Evolutionary conservation across 192 early-diverging fungal species (phyloP).

Genomic region (Linnemannia hyalina): DNA sequence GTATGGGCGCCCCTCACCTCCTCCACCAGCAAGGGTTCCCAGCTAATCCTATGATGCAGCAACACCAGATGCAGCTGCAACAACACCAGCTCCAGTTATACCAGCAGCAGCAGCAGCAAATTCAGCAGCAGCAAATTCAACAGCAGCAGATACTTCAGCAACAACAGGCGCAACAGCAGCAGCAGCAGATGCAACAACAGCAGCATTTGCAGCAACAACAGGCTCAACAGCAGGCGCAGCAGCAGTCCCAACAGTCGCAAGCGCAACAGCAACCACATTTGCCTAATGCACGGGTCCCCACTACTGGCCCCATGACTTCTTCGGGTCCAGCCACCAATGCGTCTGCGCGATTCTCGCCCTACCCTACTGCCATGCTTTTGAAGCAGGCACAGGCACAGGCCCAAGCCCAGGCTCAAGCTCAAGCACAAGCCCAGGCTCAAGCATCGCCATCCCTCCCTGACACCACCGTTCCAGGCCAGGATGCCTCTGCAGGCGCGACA

Average conservation of each 20-base stretch:
- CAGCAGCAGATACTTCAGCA: slow-evolving; percentile 45
- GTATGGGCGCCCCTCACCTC: slow-evolving; percentile 36
- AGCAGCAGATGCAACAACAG: slow-evolving; percentile 36
- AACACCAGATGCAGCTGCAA: slow-evolving; percentile 36
- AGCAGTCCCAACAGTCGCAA: slow-evolving; percentile 40
- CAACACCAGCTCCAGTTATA: slow-evolving; percentile 22
- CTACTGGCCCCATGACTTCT: slow-evolving; percentile 19
- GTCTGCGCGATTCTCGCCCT: slow-evolving; percentile 33
- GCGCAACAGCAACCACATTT: slow-evolving; percentile 33
- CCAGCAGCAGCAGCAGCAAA: slow-evolving; percentile 26
- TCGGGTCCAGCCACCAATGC: slow-evolving; percentile 28
- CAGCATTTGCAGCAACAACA: slow-evolving; percentile 23
- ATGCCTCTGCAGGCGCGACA: background rate
- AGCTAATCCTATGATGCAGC: slow-evolving; percentile 23
- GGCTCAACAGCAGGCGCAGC: slow-evolving; percentile 27
- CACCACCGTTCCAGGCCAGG: background rate
- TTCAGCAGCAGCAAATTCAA: slow-evolving; percentile 22
- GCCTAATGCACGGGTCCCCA: slow-evolving; percentile 12
- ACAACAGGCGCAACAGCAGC: slow-evolving; percentile 46
- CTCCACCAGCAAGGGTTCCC: slow-evolving; percentile 32
- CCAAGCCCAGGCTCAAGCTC: slow-evolving; percentile 18
- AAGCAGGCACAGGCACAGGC: slow-evolving; percentile 44
- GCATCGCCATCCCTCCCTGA: slow-evolving; percentile 13
- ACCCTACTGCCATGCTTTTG: slow-evolving; percentile 46
- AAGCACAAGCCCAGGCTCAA: slow-evolving; percentile 22